Evolutionary conservation across 1,284 basidiomycete genomes (phyloP).

Genomic region (Schizopora paradoxa): DNA sequence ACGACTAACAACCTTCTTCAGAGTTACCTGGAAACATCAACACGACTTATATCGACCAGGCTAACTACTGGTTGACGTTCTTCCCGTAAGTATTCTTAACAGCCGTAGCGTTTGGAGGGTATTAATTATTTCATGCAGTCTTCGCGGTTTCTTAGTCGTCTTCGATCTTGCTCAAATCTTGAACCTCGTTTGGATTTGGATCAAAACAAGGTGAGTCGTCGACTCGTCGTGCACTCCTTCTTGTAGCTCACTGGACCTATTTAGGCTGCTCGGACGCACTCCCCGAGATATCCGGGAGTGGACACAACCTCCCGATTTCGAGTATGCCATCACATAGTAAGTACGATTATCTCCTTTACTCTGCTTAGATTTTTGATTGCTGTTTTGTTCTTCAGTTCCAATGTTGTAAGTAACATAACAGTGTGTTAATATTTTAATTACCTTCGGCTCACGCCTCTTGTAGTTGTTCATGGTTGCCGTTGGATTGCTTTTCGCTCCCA

Average conservation of each 20-base stretch:
- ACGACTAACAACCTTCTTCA: constrained; percentile 26
- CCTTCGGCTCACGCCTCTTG: constrained; percentile 2
- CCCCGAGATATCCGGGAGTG: constrained; percentile 94
- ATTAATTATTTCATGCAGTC: constrained; percentile 33
- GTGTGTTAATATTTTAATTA: background rate
- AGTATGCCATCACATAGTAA: constrained; percentile 87
- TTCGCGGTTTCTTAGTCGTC: constrained; percentile 89
- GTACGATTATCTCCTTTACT: constrained; percentile 26
- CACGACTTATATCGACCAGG: constrained; percentile 76
- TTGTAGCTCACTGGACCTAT: no score
- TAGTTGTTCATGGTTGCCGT: constrained; percentile 85
- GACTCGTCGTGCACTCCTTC: constrained; percentile 31
- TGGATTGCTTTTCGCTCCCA: constrained; percentile 84
- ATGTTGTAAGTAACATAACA: constrained; percentile 41
- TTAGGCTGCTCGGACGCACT: constrained; percentile 81
- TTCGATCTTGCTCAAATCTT: constrained; percentile 96
- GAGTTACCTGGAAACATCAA: constrained; percentile 70
- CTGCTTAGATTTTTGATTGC: background rate
- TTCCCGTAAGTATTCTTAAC: constrained; percentile 63
- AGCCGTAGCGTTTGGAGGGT: background rate
- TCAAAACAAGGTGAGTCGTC: no score
- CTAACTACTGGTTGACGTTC: constrained; percentile 91
- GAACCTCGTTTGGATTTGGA: constrained; percentile 81
- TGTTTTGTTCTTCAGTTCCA: constrained; percentile 42
- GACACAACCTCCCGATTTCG: constrained; percentile 92